Evolutionary conservation across 116 monocot species (phyloP), one percentile per base, ranked within the genome.

Genomic region (Posidonia oceanica): DNA sequence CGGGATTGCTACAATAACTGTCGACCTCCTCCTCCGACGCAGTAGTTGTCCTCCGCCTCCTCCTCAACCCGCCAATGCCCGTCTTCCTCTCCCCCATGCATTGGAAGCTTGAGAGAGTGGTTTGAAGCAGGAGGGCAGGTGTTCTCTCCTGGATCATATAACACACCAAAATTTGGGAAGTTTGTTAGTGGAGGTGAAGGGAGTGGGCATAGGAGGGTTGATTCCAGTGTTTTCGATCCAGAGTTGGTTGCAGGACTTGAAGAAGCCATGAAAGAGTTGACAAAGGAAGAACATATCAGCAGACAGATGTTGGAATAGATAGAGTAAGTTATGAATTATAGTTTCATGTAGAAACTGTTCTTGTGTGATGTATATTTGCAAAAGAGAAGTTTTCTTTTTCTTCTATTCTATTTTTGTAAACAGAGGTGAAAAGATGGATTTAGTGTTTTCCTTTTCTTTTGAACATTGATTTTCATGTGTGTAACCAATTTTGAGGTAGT

Each of bases 61-160:
- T n/a, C n/a, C n/a, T n/a, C n/a, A n/a, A n/a, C n/a, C n/a, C n/a
- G n/a, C n/a, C n/a, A n/a, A n/a, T n/a, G n/a, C n/a, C n/a, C n/a
- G n/a, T n/a, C n/a, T n/a, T n/a, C n/a, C n/a, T n/a, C n/a, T n/a
- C n/a, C n/a, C n/a, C n/a, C n/a, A n/a, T n/a, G 73, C 53, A 69
- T 56, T 36, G 83, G 72, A 7, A 82, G 84, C 44, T 72, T 90
- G 39, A 72, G 80, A 44, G 82, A 86, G 36, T 90, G 90, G 90
- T 74, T 90, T 54, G 36, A 14, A 11, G 71, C 54, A 22, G 90
- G 86, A 66, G 86, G 90, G n/a, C 78, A 82, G 56, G 71, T 83
- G 55, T 77, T 80, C 68, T 87, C 87, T 37, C 85, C 87, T 14
- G 91, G 85, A 4, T 82, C 85, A 29, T 91, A 87, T 71, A 61